Percentiles rank a stretch among this genome's conserved stretches.
These are phyloP conservation scores for Aspergillus cavernicola DNA, from an alignment of 495 filamentous ascomycete genomes.

Conservation along the genomic window DNA sequence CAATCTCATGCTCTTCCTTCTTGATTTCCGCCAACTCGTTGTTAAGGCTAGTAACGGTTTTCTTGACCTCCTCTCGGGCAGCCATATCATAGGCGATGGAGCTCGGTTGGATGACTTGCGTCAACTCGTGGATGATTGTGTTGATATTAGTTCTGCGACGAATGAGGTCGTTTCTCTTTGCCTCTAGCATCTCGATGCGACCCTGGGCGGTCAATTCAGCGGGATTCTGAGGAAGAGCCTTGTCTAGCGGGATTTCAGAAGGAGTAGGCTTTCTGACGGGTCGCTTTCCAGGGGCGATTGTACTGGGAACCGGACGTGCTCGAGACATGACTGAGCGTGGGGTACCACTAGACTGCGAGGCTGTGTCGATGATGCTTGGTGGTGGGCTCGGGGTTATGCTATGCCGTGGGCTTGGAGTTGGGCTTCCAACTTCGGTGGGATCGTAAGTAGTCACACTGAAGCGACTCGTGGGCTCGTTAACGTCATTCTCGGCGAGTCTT, in stretches of 20 bases:
- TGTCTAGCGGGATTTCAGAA: conserved; percentile 41
- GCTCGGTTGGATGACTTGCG: conserved; percentile 53
- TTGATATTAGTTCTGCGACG: conserved; percentile 67
- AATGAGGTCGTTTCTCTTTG: conserved; percentile 59
- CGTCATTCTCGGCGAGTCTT: conserved; percentile 22
- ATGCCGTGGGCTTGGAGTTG: conserved; percentile 38
- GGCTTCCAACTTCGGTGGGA: conserved; percentile 41
- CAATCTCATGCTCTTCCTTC: conserved; percentile 80
- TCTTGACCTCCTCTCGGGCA: conserved; percentile 65
- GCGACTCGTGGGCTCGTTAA: conserved; percentile 56
- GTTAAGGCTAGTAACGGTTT: conserved; percentile 64
- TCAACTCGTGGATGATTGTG: conserved; percentile 69
- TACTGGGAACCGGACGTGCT: conserved; percentile 43
- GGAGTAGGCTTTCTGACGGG: conserved; percentile 50
- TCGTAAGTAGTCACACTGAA: conserved; percentile 73
- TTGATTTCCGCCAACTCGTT: conserved; percentile 74
- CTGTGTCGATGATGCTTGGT: conserved; percentile 32
- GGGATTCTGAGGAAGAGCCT: conserved; percentile 53
- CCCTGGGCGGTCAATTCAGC: conserved; percentile 55
- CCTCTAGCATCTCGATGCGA: conserved; percentile 64
- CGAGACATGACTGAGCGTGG: conserved; percentile 45
- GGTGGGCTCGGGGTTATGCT: conserved; percentile 44
- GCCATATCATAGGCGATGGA: conserved; percentile 54
- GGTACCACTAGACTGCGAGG: conserved; percentile 33
- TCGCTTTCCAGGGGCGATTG: conserved; percentile 41